Evolutionary conservation across 129 eudicot species (phyloP).

Genomic region (Flaveria brownii): DNA sequence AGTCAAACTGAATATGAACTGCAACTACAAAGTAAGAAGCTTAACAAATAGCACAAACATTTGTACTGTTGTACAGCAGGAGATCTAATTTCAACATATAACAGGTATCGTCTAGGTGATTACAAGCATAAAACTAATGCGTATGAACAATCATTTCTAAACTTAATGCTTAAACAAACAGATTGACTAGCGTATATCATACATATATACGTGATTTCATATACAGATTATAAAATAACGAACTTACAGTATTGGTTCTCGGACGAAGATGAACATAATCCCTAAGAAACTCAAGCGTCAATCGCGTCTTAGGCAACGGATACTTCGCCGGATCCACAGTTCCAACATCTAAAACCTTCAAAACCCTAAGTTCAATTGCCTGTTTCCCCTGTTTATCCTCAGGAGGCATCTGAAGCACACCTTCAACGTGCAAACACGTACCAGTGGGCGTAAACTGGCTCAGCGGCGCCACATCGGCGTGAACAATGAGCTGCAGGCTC

Average conservation of each 20-base stretch:
- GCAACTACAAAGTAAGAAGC: background rate
- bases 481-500: constrained; percentile 71
- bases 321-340: constrained; percentile 65
- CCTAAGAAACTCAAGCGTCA: constrained; percentile 70
- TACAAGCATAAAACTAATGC: background rate
- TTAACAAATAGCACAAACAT: background rate
- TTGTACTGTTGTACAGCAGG: background rate
- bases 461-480: constrained; percentile 47
- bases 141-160: background rate
- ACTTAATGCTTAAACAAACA: background rate
- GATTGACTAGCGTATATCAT: background rate
- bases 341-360: constrained; percentile 56
- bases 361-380: constrained; percentile 64
- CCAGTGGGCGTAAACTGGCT: constrained; percentile 61
- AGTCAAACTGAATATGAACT: too few species aligned
- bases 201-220: too few species aligned
- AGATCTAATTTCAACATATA: too few species aligned
- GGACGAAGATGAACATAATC: constrained; percentile 82
- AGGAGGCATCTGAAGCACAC: constrained; percentile 69
- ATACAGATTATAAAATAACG: background rate
- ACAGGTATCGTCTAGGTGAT: too few species aligned
- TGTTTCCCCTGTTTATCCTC: constrained; percentile 62
- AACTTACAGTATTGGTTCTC: constrained; percentile 60
- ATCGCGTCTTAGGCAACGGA: constrained; percentile 72
- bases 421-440: constrained; percentile 75